These are phyloP conservation scores for Poa annua DNA, from an alignment of 176 grass and related monocot species.

Conservation along the genomic window DNA sequence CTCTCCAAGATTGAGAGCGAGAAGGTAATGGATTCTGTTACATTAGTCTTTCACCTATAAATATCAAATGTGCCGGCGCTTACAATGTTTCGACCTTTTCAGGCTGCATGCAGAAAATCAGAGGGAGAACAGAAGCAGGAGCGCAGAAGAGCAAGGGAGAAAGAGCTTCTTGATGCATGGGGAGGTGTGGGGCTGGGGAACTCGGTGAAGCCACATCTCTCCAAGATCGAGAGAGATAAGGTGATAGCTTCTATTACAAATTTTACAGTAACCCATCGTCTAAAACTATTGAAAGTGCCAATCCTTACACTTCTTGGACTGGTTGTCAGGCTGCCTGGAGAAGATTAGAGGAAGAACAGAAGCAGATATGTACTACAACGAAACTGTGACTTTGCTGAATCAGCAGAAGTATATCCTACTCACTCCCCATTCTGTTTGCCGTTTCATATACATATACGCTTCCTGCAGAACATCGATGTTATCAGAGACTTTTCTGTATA, in stretches of 20 bases:
- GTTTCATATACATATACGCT: slow-evolving; percentile 15
- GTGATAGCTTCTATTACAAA: slow-evolving; percentile 29
- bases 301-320: slow-evolving; percentile 30
- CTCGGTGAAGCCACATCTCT: slow-evolving; percentile 73
- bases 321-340: slow-evolving; percentile 71
- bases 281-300: not conserved
- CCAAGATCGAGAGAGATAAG: slow-evolving; percentile 89
- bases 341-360: slow-evolving; percentile 66
- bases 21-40: slow-evolving; percentile 52
- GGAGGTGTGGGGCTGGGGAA: slow-evolving; percentile 75
- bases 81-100: slow-evolving; percentile 36
- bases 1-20: slow-evolving; percentile 72
- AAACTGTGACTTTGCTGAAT: not conserved
- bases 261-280: not conserved
- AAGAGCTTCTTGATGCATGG: slow-evolving; percentile 75
- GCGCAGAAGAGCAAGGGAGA: slow-evolving; percentile 66
- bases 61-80: not conserved
- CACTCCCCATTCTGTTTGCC: not conserved
- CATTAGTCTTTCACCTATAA: not conserved
- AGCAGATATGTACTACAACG: slow-evolving; percentile 14
- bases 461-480: slow-evolving; percentile 19
- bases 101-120: slow-evolving; percentile 65
- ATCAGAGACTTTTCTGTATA: slow-evolving; percentile 4
- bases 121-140: slow-evolving; percentile 62
- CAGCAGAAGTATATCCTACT: slow-evolving; percentile 5